These are phyloP conservation scores for Centaurea solstitialis DNA, from an alignment of 129 eudicot species.

Conservation along the genomic window DNA sequence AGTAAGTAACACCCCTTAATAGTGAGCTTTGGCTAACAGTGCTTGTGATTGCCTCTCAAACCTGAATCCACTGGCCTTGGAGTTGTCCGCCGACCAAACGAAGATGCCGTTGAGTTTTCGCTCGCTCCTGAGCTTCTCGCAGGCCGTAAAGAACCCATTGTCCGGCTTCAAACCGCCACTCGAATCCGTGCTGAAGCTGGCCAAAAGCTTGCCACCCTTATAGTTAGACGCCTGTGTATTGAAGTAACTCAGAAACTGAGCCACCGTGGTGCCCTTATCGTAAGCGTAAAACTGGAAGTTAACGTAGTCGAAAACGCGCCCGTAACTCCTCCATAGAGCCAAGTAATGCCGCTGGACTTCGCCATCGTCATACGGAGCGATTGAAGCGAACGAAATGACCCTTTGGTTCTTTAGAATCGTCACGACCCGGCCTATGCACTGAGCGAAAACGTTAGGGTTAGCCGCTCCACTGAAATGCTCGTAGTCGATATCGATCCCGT, in stretches of 20 bases:
- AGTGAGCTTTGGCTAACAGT: conserved; percentile 21
- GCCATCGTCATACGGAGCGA: conserved; percentile 50
- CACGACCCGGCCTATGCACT: conserved; percentile 47
- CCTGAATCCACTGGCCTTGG: conserved; percentile 36
- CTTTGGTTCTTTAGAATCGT: conserved; percentile 31
- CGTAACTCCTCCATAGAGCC: conserved; percentile 50
- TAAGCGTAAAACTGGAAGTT: conserved; percentile 57
- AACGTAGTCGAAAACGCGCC: conserved; percentile 43
- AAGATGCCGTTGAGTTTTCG: conserved; percentile 45
- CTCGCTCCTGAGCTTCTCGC: conserved; percentile 37
- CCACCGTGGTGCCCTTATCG: conserved; percentile 36
- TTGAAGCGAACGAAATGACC: conserved; percentile 47
- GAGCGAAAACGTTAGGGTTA: conserved; percentile 25
- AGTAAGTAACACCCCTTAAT: conserved; percentile 1
- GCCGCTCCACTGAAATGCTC: conserved; percentile 40
- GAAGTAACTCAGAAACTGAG: conserved; percentile 37
- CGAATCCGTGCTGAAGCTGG: conserved; percentile 40
- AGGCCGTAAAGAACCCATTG: conserved; percentile 44
- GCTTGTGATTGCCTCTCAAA: conserved; percentile 49
- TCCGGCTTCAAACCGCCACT: conserved; percentile 47
- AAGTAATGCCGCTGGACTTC: conserved; percentile 41
- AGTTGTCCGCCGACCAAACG: conserved; percentile 58
- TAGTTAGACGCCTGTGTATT: conserved; percentile 31
- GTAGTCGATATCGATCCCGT: conserved; percentile 53
- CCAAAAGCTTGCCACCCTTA: conserved; percentile 46